Conservation (phyloP, 306 rosid species). For the Dryas octopetala region DNA sequence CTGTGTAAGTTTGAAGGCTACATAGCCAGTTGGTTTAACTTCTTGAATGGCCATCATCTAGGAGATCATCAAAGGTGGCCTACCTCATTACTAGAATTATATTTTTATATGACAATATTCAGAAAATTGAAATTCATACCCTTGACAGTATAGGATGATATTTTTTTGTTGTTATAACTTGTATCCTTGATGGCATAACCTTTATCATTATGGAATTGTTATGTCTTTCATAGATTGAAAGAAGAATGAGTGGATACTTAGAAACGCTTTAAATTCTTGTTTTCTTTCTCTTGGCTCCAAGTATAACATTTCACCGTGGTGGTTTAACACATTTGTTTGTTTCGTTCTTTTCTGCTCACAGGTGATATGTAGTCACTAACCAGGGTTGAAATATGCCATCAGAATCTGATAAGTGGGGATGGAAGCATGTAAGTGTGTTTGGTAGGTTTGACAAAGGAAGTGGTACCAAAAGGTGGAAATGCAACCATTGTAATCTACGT, state of each 20-base stretch:
- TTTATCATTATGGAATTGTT: background rate
- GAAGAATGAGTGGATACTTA: background rate
- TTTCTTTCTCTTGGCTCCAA: background rate
- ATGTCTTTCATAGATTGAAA: background rate
- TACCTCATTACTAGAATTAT: background rate
- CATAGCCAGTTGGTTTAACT: background rate
- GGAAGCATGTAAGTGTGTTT: constrained; percentile 62
- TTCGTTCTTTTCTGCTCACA: background rate
- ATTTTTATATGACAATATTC: background rate
- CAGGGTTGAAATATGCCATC: constrained; percentile 39
- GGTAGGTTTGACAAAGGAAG: constrained; percentile 73
- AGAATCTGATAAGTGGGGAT: constrained; percentile 59
- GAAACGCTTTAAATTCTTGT: background rate
- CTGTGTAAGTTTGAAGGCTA: background rate
- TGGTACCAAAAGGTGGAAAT: constrained; percentile 62
- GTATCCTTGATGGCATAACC: background rate
- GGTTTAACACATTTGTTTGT: background rate
- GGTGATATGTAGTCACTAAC: background rate
- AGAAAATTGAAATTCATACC: background rate
- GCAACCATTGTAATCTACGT: constrained; percentile 58
- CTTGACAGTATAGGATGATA: background rate
- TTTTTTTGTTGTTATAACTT: background rate
- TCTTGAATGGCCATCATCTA: background rate
- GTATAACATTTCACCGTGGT: background rate
- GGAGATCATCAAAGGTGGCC: background rate